A percentile compares a stretch with the other conserved stretches of the same genome.
Evolutionary conservation across 2,329 filamentous ascomycete species (phyloP).

Genomic region (Celoporthe dispersa): DNA sequence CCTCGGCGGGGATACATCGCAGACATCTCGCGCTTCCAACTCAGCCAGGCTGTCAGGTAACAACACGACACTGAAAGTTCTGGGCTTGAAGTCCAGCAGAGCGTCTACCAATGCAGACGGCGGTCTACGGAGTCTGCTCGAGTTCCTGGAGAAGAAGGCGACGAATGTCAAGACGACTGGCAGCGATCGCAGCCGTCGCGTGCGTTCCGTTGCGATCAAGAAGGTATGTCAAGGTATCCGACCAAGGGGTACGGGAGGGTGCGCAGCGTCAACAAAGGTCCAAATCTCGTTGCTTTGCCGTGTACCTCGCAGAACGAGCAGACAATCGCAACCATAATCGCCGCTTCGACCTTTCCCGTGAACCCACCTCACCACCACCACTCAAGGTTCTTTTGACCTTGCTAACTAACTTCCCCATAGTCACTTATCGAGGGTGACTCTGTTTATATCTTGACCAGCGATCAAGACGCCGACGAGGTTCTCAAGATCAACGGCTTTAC

Average conservation of each 20-base stretch:
- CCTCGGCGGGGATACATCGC: conserved; percentile 39
- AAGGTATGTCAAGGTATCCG: conserved; percentile 71
- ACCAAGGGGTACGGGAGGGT: conserved; percentile 48
- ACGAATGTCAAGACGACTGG: conserved; percentile 23
- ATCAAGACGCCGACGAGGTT: conserved; percentile 67
- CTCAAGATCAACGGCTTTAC: conserved; percentile 69
- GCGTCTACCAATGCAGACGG: conserved; percentile 69
- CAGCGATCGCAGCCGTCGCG: conserved; percentile 47
- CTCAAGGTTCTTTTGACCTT: conserved; percentile 53
- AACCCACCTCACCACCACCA: conserved; percentile 40
- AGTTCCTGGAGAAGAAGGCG: conserved; percentile 74
- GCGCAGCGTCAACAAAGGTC: conserved; percentile 45
- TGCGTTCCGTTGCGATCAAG: conserved; percentile 66
- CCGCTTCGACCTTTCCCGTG: conserved; percentile 44
- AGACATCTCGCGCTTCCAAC: conserved; percentile 33
- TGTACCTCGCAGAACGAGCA: conserved; percentile 45
- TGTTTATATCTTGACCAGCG: conserved; percentile 68
- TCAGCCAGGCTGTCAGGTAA: conserved; percentile 36
- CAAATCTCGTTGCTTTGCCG: conserved; percentile 45
- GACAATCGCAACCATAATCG: conserved; percentile 41
- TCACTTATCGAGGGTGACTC: conserved; percentile 71
- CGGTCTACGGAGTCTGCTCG: conserved; percentile 66
- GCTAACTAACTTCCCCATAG: conserved; percentile 73
- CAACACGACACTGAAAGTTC: conserved; percentile 52
- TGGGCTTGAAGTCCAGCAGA: conserved; percentile 71